phyloP scores from a whole-genome alignment of 257 asterid species.

The Datura wrightii region DNA sequence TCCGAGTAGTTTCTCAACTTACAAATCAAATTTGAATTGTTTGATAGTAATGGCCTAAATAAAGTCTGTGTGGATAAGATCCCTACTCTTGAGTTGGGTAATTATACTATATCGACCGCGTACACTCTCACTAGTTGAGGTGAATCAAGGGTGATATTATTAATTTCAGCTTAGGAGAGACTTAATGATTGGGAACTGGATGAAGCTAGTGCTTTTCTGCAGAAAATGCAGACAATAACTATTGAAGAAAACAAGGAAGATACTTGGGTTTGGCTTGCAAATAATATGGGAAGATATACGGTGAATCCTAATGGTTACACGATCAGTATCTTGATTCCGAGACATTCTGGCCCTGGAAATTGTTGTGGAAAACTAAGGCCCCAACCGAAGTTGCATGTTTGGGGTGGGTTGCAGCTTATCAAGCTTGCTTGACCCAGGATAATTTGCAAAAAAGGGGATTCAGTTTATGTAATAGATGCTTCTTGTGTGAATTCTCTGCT shows the following conservation, averaged over 20 bases:
- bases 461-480: background rate
- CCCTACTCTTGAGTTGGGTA: too few relatives aligned
- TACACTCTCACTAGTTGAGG: too few relatives aligned
- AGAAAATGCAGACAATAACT: slow-evolving; percentile 19
- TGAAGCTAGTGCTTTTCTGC: slow-evolving; percentile 9
- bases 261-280: background rate
- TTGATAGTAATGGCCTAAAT: too few relatives aligned
- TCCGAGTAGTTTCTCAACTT: too few relatives aligned
- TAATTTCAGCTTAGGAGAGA: background rate
- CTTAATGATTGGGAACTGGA: background rate
- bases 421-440: slow-evolving; percentile 5
- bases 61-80: too few relatives aligned
- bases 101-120: too few relatives aligned
- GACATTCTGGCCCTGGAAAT: slow-evolving; percentile 6
- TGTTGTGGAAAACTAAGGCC: background rate
- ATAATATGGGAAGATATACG: background rate
- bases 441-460: background rate
- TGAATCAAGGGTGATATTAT: too few relatives aligned
- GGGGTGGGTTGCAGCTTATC: slow-evolving; percentile 11
- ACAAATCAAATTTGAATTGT: too few relatives aligned
- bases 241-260: background rate
- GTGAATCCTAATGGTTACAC: background rate
- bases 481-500: background rate
- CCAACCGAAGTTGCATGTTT: slow-evolving; percentile 21
- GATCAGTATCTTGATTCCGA: background rate